These are phyloP conservation scores for Tagetes erecta DNA, from an alignment of 129 eudicot genomes.

Conservation along the genomic window DNA sequence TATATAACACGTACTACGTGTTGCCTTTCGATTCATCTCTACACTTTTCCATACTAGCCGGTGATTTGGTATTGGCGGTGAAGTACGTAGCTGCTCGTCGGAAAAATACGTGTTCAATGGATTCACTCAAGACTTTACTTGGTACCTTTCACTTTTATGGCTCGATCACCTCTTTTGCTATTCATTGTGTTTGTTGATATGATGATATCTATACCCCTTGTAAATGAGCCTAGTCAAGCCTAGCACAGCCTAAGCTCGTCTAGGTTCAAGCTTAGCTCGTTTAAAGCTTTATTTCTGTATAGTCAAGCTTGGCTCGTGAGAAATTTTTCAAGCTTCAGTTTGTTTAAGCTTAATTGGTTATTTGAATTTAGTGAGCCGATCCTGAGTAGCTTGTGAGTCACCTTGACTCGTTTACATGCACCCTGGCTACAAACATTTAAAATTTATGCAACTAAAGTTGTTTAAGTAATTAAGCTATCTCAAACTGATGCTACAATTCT, in stretches of 20 bases:
- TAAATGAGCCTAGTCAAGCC: neutral
- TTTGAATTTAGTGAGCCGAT: too few species aligned
- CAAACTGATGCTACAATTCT: conserved; percentile 2
- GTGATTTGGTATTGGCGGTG: neutral
- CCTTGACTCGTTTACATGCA: too few species aligned
- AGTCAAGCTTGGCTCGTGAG: too few species aligned
- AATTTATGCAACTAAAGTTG: too few species aligned
- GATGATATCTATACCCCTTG: neutral
- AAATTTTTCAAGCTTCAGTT: too few species aligned
- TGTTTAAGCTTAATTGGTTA: too few species aligned
- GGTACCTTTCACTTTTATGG: conserved; percentile 5
- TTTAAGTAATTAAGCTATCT: neutral
- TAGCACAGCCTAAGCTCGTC: too few species aligned
- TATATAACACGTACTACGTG: neutral
- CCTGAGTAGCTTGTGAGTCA: too few species aligned
- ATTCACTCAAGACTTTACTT: neutral
- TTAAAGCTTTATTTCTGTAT: too few species aligned
- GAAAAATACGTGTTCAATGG: conserved; percentile 1
- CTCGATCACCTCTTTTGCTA: too few species aligned
- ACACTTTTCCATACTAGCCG: neutral
- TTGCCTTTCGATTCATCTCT: conserved; percentile 13
- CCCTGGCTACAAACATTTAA: too few species aligned
- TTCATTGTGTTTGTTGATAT: conserved; percentile 5
- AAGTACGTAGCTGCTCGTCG: neutral
- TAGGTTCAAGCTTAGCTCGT: too few species aligned